A percentile compares a stretch with the other conserved stretches of the same genome.
Evolutionary conservation across 202 grass and related monocot species (phyloP).

Genomic region (Digitaria exilis): DNA sequence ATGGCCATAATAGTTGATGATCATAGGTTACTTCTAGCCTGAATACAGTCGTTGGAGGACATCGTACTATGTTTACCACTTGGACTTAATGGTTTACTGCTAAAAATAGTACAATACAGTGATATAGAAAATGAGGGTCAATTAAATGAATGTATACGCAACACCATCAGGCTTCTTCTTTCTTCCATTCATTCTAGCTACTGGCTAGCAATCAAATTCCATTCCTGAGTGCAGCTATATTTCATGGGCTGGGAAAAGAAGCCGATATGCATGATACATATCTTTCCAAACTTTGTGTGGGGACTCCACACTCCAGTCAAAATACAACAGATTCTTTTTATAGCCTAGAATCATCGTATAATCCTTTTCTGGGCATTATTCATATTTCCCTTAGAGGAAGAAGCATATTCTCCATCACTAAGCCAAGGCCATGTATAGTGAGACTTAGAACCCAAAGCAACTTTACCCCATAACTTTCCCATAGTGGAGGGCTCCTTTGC

Average conservation of each 20-base stretch:
- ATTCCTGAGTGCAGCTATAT: constrained; percentile 35
- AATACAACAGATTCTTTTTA: background rate
- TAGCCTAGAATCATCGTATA: constrained; percentile 7
- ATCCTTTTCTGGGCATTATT: constrained; percentile 21
- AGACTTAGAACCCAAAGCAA: constrained; percentile 16
- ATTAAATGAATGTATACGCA: constrained; percentile 15
- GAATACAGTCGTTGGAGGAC: background rate
- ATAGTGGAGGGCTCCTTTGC: constrained; percentile 45
- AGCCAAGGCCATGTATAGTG: constrained; percentile 10
- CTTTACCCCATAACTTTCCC: constrained; percentile 16
- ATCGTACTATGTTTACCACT: constrained; percentile 21
- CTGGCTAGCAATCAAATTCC: background rate
- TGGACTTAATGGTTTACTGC: background rate
- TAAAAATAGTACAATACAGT: constrained; percentile 3
- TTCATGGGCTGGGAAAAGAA: constrained; percentile 44
- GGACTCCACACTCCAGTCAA: background rate
- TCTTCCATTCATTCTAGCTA: background rate
- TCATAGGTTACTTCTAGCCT: background rate
- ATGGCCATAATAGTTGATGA: background rate
- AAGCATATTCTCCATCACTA: constrained; percentile 34
- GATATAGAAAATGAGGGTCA: background rate
- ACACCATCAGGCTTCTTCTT: background rate
- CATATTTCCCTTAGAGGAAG: constrained; percentile 21
- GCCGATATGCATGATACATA: background rate
- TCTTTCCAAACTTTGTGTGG: background rate